Conservation (phyloP, 1,284 basidiomycete species). For the Cutaneotrichosporon cutaneum region DNA sequence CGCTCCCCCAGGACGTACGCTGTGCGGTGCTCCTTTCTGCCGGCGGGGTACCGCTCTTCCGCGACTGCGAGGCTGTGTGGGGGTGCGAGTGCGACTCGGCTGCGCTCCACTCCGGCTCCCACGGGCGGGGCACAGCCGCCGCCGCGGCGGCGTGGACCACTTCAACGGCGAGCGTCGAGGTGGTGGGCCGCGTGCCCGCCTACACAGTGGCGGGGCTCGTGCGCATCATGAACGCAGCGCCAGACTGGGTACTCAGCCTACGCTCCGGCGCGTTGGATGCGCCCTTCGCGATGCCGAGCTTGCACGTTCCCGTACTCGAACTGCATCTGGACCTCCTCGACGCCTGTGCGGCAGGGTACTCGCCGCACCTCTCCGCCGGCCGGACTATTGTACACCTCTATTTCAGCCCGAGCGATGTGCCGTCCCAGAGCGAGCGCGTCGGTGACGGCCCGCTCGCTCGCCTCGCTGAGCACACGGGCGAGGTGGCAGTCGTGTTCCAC, state of each 20-base stretch:
- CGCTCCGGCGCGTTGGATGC: not conserved
- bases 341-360: not conserved
- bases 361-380: not conserved
- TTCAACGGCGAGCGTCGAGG: not conserved
- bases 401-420: not conserved
- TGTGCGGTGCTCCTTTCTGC: not conserved
- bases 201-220: not conserved
- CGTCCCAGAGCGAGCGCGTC: not conserved
- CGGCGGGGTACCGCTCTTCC: not conserved
- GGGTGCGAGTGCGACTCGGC: not conserved
- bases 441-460: not conserved
- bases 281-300: not conserved
- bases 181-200: not conserved
- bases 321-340: not conserved
- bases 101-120: not conserved
- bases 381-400: not conserved
- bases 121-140: not conserved
- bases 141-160: not conserved
- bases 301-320: not conserved
- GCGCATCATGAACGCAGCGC: not conserved
- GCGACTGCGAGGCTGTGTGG: slow-evolving; percentile 1
- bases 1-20: not conserved
- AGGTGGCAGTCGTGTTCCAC: not conserved
- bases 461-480: not conserved
- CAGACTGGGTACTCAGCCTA: not conserved